These are phyloP conservation scores for Ogataea nakhonphanomensis DNA, from an alignment of 805 yeast genomes.

Conservation along the genomic window DNA sequence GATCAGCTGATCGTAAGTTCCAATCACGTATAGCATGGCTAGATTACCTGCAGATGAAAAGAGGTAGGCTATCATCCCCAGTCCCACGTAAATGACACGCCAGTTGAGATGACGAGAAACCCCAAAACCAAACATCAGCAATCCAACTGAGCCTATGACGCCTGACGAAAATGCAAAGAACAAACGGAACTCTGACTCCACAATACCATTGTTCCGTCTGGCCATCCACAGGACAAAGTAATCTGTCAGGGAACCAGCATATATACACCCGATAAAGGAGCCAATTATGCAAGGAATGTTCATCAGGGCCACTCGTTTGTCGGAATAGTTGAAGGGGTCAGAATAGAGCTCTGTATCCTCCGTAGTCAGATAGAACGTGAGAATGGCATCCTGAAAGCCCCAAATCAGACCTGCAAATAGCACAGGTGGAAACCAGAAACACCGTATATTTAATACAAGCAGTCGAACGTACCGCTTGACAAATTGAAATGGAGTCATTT, in stretches of 20 bases:
- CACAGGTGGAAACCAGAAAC: conserved; percentile 52
- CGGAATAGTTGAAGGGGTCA: conserved; percentile 62
- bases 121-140: conserved; percentile 65
- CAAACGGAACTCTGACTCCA: conserved; percentile 62
- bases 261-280: conserved; percentile 59
- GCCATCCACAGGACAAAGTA: conserved; percentile 65
- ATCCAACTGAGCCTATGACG: conserved; percentile 55
- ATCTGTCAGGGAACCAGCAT: conserved; percentile 63
- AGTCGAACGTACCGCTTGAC: conserved; percentile 39
- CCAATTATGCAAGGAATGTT: conserved; percentile 70
- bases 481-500: conserved; percentile 4
- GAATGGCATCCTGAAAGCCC: conserved; percentile 75
- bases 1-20: conserved; percentile 62
- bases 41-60: conserved; percentile 69
- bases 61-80: conserved; percentile 63
- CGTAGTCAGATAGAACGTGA: conserved; percentile 70
- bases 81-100: conserved; percentile 54
- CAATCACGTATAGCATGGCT: conserved; percentile 63
- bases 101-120: conserved; percentile 49
- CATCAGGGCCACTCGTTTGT: conserved; percentile 69
- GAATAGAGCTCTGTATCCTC: conserved; percentile 62
- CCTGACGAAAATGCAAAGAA: conserved; percentile 57
- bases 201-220: conserved; percentile 52
- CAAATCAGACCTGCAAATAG: conserved; percentile 64
- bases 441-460: conserved; percentile 28